Conservation (phyloP, 345 rosid genomes). For the Rhizophora mangle region DNA sequence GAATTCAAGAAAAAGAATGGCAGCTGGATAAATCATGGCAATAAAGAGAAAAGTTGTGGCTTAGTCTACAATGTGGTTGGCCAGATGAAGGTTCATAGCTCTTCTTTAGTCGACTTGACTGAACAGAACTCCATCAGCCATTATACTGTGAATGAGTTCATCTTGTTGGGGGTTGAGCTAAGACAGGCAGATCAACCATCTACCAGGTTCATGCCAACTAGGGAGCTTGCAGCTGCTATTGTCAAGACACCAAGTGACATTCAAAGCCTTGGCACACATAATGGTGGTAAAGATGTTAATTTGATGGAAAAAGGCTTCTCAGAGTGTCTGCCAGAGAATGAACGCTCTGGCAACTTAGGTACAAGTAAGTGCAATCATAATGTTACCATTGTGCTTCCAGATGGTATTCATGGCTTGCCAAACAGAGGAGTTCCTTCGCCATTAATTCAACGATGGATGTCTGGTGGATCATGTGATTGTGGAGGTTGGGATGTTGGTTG, state of each 20-base stretch:
- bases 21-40: constrained; percentile 60
- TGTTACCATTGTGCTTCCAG: constrained; percentile 60
- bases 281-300: constrained; percentile 13
- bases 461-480: constrained; percentile 81
- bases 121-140: constrained; percentile 30
- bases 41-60: constrained; percentile 53
- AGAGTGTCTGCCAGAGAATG: constrained; percentile 20
- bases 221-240: constrained; percentile 70
- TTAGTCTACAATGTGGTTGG: constrained; percentile 52
- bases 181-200: constrained; percentile 37
- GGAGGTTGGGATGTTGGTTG: constrained; percentile 99
- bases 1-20: constrained; percentile 64
- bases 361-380: constrained; percentile 19
- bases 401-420: constrained; percentile 74
- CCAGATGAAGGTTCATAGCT: constrained; percentile 49
- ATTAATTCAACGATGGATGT: constrained; percentile 66
- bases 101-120: constrained; percentile 25
- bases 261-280: constrained; percentile 16
- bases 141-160: constrained; percentile 50
- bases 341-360: constrained; percentile 22
- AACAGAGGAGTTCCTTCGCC: constrained; percentile 58
- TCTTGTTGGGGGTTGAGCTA: constrained; percentile 47
- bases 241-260: constrained; percentile 30
- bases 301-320: constrained; percentile 14
- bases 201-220: constrained; percentile 21